A percentile compares a stretch with the other conserved stretches of the same genome.
phyloP scores from a whole-genome alignment of 202 grass and related monocot genomes.

The Eragrostis tef region DNA sequence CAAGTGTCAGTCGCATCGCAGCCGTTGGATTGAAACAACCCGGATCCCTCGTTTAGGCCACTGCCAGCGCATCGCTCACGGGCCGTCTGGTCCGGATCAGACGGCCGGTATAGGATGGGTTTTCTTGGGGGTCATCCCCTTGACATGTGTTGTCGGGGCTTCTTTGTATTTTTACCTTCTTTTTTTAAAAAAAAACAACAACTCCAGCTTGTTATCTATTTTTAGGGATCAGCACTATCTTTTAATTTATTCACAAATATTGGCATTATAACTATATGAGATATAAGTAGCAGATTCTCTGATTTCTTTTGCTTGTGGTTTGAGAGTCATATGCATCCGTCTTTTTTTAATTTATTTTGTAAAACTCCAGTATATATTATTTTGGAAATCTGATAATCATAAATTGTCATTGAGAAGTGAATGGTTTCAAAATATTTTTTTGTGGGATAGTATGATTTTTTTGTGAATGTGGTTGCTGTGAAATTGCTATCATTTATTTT shows the following conservation, averaged over 20 bases:
- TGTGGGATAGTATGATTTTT: neutral
- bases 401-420: neutral
- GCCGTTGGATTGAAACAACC: slow-evolving; percentile 41
- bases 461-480: neutral
- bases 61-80: neutral
- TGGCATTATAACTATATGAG: neutral
- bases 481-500: too few species aligned
- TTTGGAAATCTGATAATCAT: neutral
- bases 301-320: neutral
- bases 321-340: neutral
- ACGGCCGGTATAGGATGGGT: neutral
- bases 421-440: neutral
- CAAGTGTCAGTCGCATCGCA: neutral
- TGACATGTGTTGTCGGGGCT: neutral
- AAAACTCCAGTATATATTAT: neutral
- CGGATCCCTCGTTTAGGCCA: neutral
- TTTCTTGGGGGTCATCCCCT: neutral
- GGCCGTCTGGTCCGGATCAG: neutral
- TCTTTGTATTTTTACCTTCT: neutral
- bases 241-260: neutral
- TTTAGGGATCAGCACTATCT: neutral
- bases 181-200: neutral
- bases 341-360: too few species aligned
- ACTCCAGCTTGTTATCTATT: neutral
- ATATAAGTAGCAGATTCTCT: neutral